Evolutionary conservation across 371 early-diverging fungal species (phyloP).

Genomic region (Lichtheimia hyalospora): DNA sequence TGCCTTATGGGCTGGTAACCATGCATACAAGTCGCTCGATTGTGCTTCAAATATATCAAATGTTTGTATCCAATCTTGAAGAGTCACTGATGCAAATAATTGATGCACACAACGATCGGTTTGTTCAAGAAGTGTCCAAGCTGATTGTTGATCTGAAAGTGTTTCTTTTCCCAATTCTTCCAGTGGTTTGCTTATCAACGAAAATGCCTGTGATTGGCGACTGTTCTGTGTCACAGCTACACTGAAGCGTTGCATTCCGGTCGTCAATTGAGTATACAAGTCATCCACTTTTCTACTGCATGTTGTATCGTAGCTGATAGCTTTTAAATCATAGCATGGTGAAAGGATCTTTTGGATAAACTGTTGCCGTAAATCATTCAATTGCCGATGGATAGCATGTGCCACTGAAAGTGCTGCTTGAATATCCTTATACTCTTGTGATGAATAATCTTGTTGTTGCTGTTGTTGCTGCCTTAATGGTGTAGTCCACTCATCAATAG

Average conservation of each 20-base stretch:
- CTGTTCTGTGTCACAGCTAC: slow-evolving; percentile 15
- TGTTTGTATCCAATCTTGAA: slow-evolving; percentile 75
- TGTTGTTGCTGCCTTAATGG: slow-evolving; percentile 13
- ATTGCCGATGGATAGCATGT: slow-evolving; percentile 13
- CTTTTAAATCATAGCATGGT: slow-evolving; percentile 41
- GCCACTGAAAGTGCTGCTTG: slow-evolving; percentile 9
- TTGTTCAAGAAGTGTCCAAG: slow-evolving; percentile 32
- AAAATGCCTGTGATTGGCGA: slow-evolving; percentile 24
- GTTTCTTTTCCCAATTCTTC: slow-evolving; percentile 10
- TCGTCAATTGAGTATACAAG: slow-evolving; percentile 30
- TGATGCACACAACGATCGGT: slow-evolving; percentile 31
- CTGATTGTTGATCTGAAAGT: slow-evolving; percentile 27
- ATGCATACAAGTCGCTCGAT: slow-evolving; percentile 67
- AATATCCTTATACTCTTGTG: not conserved
- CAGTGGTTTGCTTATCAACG: slow-evolving; percentile 12
- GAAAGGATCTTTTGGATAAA: slow-evolving; percentile 29
- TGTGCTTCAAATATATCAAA: slow-evolving; percentile 74
- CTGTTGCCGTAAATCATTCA: slow-evolving; percentile 18
- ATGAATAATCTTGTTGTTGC: slow-evolving; percentile 1
- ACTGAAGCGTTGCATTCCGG: slow-evolving; percentile 19
- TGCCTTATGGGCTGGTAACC: slow-evolving; percentile 68
- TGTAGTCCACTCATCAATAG: slow-evolving; percentile 29
- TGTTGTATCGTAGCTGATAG: slow-evolving; percentile 28
- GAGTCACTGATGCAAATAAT: slow-evolving; percentile 59
- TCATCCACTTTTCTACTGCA: slow-evolving; percentile 24